Evolutionary conservation across 1,284 basidiomycete species (phyloP).

Genomic region (Malassezia pachydermatis): DNA sequence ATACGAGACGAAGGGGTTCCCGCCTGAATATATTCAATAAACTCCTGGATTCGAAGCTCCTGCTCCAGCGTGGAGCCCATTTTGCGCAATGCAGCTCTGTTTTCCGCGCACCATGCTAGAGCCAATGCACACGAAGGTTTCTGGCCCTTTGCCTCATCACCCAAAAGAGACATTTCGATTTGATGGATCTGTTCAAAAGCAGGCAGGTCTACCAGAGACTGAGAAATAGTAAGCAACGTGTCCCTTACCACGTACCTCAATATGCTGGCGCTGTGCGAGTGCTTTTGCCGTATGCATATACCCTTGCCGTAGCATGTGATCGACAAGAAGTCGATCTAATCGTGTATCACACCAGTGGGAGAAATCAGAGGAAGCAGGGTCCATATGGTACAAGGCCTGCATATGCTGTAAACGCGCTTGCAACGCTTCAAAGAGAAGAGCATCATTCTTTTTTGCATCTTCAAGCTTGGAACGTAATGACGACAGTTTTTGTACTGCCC

Average conservation of each 20-base stretch:
- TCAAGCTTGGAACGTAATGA: too few relatives aligned
- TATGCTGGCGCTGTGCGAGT: slow-evolving; percentile 14
- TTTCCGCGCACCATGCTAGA: slow-evolving; percentile 89
- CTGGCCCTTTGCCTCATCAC: not conserved
- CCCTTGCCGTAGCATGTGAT: slow-evolving; percentile 72
- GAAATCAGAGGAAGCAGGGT: too few relatives aligned
- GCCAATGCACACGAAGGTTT: slow-evolving; percentile 72
- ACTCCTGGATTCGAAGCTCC: slow-evolving; percentile 87
- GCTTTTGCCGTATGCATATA: slow-evolving; percentile 21
- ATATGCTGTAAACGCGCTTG: too few relatives aligned
- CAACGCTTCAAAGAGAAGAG: too few relatives aligned
- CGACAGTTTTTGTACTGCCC: too few relatives aligned
- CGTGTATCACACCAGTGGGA: slow-evolving; percentile 62
- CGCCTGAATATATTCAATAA: slow-evolving; percentile 64
- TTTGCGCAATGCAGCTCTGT: slow-evolving; percentile 80
- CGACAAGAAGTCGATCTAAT: slow-evolving; percentile 79
- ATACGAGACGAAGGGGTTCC: slow-evolving; percentile 47
- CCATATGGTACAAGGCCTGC: too few relatives aligned
- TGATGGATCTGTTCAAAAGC: slow-evolving; percentile 75
- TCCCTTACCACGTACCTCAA: not conserved
- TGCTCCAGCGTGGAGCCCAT: slow-evolving; percentile 73
- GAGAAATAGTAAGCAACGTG: slow-evolving; percentile 20
- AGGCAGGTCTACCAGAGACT: slow-evolving; percentile 55
- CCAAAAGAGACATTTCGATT: slow-evolving; percentile 66
- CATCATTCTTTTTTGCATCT: too few relatives aligned